phyloP scores from a whole-genome alignment of 2,329 filamentous ascomycete species.

The Cadophora luteo-olivacea region DNA sequence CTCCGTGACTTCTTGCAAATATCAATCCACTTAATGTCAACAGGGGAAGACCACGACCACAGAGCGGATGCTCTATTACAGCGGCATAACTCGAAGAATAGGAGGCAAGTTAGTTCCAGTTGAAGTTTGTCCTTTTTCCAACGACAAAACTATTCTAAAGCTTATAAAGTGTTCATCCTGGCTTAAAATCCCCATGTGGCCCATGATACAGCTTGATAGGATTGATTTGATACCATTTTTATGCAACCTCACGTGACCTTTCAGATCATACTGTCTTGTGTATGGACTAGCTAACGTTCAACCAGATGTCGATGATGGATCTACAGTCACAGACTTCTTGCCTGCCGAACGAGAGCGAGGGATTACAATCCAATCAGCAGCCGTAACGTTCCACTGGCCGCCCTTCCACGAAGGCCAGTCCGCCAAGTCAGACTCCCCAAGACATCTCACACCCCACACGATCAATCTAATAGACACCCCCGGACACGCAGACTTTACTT shows the following conservation, averaged over 20 bases:
- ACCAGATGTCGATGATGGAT: slow-evolving; percentile 89
- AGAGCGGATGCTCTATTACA: slow-evolving; percentile 98
- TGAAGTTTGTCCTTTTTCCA: not conserved
- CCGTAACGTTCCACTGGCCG: slow-evolving; percentile 95
- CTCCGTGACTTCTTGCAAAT: too few relatives aligned
- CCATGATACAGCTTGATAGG: too few relatives aligned
- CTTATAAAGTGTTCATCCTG: too few relatives aligned
- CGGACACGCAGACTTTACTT: slow-evolving; percentile 96
- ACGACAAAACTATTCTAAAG: too few relatives aligned
- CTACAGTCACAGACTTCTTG: slow-evolving; percentile 96
- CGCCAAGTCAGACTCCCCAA: slow-evolving; percentile 51
- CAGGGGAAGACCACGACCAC: slow-evolving; percentile 96
- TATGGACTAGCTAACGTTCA: not conserved
- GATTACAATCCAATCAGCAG: slow-evolving; percentile 97
- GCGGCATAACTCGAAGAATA: slow-evolving; percentile 84
- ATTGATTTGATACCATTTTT: not conserved
- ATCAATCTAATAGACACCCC: slow-evolving; percentile 96
- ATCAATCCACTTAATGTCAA: slow-evolving; percentile 19
- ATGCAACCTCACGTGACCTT: not conserved
- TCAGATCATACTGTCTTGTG: too few relatives aligned
- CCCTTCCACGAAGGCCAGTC: slow-evolving; percentile 49
- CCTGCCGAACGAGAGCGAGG: slow-evolving; percentile 90
- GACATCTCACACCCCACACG: slow-evolving; percentile 65
- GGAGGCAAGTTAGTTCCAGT: slow-evolving; percentile 58
- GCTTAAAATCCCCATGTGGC: too few relatives aligned